Evolutionary conservation across 345 rosid genomes (phyloP).

Genomic region (Salix viminalis): DNA sequence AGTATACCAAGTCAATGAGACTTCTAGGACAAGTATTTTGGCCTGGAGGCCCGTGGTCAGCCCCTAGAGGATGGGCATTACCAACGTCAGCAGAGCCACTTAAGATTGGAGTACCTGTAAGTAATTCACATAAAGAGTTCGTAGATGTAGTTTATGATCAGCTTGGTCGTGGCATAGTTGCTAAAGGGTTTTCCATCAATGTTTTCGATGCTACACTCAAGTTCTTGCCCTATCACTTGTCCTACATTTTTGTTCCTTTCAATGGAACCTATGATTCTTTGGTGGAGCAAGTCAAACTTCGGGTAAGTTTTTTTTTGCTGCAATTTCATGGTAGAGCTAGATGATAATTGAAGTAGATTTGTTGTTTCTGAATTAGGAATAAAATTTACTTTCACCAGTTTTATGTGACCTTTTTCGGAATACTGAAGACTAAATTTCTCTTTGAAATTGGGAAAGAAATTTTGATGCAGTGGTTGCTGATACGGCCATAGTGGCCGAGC

Average conservation of each 20-base stretch:
- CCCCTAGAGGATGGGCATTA: slow-evolving; percentile 22
- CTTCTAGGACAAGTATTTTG: slow-evolving; percentile 21
- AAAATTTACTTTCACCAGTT: too few relatives aligned
- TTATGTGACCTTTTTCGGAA: too few relatives aligned
- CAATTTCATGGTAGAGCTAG: neutral
- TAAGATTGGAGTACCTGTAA: slow-evolving; percentile 17
- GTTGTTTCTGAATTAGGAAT: too few relatives aligned
- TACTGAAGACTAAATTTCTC: too few relatives aligned
- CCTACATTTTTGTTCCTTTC: slow-evolving; percentile 1
- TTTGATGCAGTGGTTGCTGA: slow-evolving; percentile 29
- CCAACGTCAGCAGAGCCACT: slow-evolving; percentile 1
- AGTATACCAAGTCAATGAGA: slow-evolving; percentile 12
- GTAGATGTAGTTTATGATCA: slow-evolving; percentile 3
- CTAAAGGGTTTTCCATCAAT: neutral
- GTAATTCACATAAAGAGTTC: slow-evolving; percentile 12
- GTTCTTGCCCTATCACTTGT: slow-evolving; percentile 13
- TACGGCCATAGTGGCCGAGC: slow-evolving; percentile 19
- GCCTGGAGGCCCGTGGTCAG: slow-evolving; percentile 18
- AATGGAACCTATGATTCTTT: slow-evolving; percentile 18
- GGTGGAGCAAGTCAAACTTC: slow-evolving; percentile 1
- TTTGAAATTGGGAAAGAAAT: neutral
- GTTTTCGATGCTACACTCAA: neutral
- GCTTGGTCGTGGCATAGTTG: neutral
- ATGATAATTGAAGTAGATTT: too few relatives aligned
- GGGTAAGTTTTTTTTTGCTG: neutral